phyloP scores from a whole-genome alignment of 306 rosid genomes.

The Myrica gale region DNA sequence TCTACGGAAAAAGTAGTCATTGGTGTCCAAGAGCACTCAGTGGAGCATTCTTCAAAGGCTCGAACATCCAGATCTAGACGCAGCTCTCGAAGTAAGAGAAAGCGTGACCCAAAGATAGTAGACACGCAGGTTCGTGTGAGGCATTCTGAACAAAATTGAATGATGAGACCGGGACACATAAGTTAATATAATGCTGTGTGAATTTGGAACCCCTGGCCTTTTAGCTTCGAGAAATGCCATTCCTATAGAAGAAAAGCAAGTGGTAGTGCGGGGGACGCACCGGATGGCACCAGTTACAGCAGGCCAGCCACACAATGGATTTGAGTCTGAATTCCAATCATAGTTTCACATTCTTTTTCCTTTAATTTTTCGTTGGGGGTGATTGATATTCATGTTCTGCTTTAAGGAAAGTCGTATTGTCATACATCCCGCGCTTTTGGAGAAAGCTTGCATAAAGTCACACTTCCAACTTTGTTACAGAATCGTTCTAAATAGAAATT shows the following conservation, averaged over 20 bases:
- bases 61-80: constrained; percentile 63
- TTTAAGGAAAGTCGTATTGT: constrained; percentile 32
- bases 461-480: constrained; percentile 42
- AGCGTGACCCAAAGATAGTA: constrained; percentile 61
- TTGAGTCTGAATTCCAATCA: constrained; percentile 36
- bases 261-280: constrained; percentile 24
- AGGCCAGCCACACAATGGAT: constrained; percentile 38
- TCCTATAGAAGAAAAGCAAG: constrained; percentile 36
- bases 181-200: constrained; percentile 36
- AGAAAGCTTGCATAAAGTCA: constrained; percentile 56
- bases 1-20: constrained; percentile 43
- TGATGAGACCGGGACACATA: constrained; percentile 22
- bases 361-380: constrained; percentile 32
- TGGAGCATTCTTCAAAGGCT: constrained; percentile 59
- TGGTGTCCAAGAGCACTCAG: constrained; percentile 43
- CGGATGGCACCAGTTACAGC: constrained; percentile 22
- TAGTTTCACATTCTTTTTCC: constrained; percentile 11
- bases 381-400: constrained; percentile 24
- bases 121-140: constrained; percentile 55
- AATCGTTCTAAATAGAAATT: constrained; percentile 43
- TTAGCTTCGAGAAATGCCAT: constrained; percentile 28
- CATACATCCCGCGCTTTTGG: constrained; percentile 31
- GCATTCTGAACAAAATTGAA: constrained; percentile 56
- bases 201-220: constrained; percentile 39
- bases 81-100: constrained; percentile 73